Base-by-base conservation (phyloP, 495 filamentous ascomycete species). In the Xylaria telfairii region DNA sequence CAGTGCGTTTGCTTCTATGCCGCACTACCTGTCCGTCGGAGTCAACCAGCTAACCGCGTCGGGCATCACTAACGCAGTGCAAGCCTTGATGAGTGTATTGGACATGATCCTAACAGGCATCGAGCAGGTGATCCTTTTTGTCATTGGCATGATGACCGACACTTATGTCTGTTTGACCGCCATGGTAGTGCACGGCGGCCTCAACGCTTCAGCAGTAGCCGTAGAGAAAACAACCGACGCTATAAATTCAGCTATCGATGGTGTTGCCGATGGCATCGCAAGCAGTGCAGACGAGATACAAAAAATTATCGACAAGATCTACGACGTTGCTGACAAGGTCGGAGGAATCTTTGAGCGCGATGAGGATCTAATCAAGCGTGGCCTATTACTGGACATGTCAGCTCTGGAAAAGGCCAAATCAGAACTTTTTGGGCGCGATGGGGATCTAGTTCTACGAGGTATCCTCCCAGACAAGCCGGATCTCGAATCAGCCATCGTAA, bases 1-100 rank as follows among this genome's bases (percentile, higher is more conserved):
- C 71, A 97, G 94, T 76, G 87, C 94, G 44, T 95, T 99, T 93
- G 96, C 94, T 28, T 98, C 95, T 24, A 96, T 97, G 93, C 96
- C 96, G 21, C 90, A 97, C 78, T 98, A 97, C 83, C 89, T 98
- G 74, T 88, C 94, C 1, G 83, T 87, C 51, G 96, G 96, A 30
- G 91, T 97, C 79, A 99, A 99, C 80, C 88, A 93, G 44, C 82
- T 98, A 42, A 90, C 93, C 8, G 93, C 93, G 15, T 82, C 83
- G 41, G 90, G 91, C 30, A 88, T 99, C 72, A 92, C 93, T 64
- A 88, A 91, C 41, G 88, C 92, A 3, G 91, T 98, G 57, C 81
- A 87, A 59, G 96, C 87, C 19, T 86, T 98, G 74, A 91, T 91
- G 77, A 83, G 88, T 9, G 89, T 96, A 81, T 83, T 98, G 49